phyloP scores from a whole-genome alignment of 106 monocot species.

The Ottelia alismoides region DNA sequence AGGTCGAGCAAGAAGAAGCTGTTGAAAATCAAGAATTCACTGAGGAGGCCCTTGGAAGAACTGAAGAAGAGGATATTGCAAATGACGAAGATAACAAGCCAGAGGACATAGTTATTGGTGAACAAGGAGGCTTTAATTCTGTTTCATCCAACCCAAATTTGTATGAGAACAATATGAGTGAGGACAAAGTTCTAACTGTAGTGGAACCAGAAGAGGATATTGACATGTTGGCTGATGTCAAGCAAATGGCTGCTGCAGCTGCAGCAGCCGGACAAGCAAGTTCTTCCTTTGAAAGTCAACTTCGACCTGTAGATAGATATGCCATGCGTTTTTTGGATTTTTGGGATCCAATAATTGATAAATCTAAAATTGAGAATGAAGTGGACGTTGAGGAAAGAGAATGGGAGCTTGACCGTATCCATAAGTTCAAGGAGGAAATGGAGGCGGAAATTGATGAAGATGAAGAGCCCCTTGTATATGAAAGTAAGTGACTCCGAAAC shows the following conservation, averaged over 20 bases:
- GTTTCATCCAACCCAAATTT: constrained; percentile 11
- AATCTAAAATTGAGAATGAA: constrained; percentile 43
- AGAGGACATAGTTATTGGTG: constrained; percentile 48
- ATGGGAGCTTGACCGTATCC: constrained; percentile 95
- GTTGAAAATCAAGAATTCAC: constrained; percentile 98
- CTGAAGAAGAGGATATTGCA: constrained; percentile 79
- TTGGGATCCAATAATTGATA: constrained; percentile 95
- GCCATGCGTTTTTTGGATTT: constrained; percentile 93
- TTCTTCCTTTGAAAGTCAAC: constrained; percentile 93
- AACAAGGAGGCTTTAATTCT: constrained; percentile 16
- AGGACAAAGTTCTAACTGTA: constrained; percentile 46
- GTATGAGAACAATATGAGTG: constrained; percentile 15
- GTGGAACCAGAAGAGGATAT: constrained; percentile 63
- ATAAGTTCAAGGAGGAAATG: constrained; percentile 86
- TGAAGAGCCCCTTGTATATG: constrained; percentile 88
- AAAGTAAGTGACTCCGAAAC: constrained; percentile 70
- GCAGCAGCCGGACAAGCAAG: constrained; percentile 93
- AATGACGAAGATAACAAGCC: constrained; percentile 68
- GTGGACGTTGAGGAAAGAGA: constrained; percentile 54
- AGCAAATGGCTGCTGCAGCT: constrained; percentile 93
- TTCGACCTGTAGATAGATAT: constrained; percentile 97
- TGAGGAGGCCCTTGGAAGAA: constrained; percentile 66
- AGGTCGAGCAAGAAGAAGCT: constrained; percentile 86
- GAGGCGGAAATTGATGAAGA: constrained; percentile 99
- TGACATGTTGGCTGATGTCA: constrained; percentile 97